Conservation (phyloP, 257 asterid species). For the Eucommia ulmoides region DNA sequence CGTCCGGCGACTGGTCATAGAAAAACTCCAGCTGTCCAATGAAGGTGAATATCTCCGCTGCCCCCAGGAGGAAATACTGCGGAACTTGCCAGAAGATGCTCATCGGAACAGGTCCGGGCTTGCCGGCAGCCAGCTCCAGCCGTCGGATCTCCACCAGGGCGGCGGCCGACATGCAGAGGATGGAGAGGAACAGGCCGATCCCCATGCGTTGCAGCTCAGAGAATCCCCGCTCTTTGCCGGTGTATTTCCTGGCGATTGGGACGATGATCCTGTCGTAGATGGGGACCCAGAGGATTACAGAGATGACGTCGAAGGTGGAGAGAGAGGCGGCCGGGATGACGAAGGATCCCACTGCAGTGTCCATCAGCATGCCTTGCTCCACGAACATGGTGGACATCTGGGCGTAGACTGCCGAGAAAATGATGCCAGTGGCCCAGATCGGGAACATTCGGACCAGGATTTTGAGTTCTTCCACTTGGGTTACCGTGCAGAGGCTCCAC, state of each 20-base stretch:
- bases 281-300: constrained; percentile 86
- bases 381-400: constrained; percentile 93
- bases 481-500: constrained; percentile 81
- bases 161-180: constrained; percentile 72
- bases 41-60: constrained; percentile 66
- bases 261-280: constrained; percentile 64
- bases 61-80: constrained; percentile 68
- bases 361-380: constrained; percentile 92
- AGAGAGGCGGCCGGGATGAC: constrained; percentile 83
- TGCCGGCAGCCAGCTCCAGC: constrained; percentile 32
- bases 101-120: constrained; percentile 39
- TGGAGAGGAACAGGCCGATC: constrained; percentile 62
- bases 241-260: constrained; percentile 56
- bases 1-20: constrained; percentile 89
- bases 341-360: constrained; percentile 70
- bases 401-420: constrained; percentile 76
- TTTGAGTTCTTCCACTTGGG: constrained; percentile 81
- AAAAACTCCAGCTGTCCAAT: constrained; percentile 86
- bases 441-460: constrained; percentile 88
- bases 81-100: constrained; percentile 76
- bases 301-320: constrained; percentile 64
- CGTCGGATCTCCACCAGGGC: constrained; percentile 64
- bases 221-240: constrained; percentile 65
- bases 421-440: constrained; percentile 88
- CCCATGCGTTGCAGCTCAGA: constrained; percentile 82